These are phyloP conservation scores for Neurospora sp. DNA, from an alignment of 495 filamentous ascomycete species.

Conservation along the genomic window DNA sequence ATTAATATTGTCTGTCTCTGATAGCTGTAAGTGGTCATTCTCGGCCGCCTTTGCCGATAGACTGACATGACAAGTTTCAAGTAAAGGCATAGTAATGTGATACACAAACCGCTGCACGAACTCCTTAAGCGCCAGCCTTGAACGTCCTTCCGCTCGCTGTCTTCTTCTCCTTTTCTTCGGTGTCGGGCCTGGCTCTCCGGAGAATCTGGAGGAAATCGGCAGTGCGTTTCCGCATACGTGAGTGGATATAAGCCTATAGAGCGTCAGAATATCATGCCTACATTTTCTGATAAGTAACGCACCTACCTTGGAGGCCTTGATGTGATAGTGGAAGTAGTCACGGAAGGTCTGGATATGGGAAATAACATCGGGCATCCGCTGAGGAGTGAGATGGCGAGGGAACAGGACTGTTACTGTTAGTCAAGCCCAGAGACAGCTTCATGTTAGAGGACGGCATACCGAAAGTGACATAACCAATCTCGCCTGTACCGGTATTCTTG, in stretches of 20 bases:
- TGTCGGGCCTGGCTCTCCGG: slow-evolving; percentile 83
- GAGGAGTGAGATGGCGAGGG: slow-evolving; percentile 82
- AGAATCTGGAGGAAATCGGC: slow-evolving; percentile 97
- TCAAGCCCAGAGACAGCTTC: not conserved
- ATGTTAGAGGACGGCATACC: slow-evolving; percentile 41
- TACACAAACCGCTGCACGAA: not conserved
- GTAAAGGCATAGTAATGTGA: not conserved
- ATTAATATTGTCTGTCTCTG: not conserved
- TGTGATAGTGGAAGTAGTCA: slow-evolving; percentile 99
- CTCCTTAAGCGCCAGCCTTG: slow-evolving; percentile 37
- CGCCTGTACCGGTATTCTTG: slow-evolving; percentile 57
- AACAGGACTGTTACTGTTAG: slow-evolving; percentile 66
- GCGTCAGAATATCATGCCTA: no score
- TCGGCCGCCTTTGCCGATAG: not conserved
- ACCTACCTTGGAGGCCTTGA: slow-evolving; percentile 74
- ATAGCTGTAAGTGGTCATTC: not conserved
- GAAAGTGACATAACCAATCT: slow-evolving; percentile 96
- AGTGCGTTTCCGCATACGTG: slow-evolving; percentile 90
- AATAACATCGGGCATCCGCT: slow-evolving; percentile 87
- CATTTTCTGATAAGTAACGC: no score
- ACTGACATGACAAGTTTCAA: not conserved
- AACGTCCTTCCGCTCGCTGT: slow-evolving; percentile 95
- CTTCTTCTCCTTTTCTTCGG: slow-evolving; percentile 96
- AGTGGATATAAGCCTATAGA: slow-evolving; percentile 79
- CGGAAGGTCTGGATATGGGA: slow-evolving; percentile 99